Evolutionary conservation across 1,139 yeast genomes (phyloP), one percentile per base, ranked within the genome.

Genomic region (Lodderomyces orthopsilosis): DNA sequence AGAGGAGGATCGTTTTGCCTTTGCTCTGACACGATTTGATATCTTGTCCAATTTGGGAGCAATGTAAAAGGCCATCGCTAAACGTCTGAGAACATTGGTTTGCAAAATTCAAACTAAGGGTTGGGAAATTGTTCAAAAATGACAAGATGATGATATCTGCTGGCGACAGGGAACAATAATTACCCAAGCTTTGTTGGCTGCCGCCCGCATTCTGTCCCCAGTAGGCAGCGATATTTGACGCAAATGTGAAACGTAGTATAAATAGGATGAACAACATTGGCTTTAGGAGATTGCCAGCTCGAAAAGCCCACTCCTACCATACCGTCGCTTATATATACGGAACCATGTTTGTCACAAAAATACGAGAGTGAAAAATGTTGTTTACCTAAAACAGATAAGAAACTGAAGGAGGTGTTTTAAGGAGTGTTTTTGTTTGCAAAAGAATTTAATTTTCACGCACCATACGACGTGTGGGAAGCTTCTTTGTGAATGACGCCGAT

Each of bases 141-240:
- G 95, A 76, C 39, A 88, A 58, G 13, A 88, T 57, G 45, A 83
- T 71, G 46, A 86, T 81, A 54, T 86, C 94, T 24, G 83, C 86
- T 35, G 80, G 68, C 43, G 75, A 76, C 36, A 79, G 71, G 44
- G 75, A 68, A 66, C 96, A 88, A 68, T 87, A 85, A 41, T 69
- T 61, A 3, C 83, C 70, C 43, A 88, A 68, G 6, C 75, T 62
- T 47, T 75, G 68, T 60, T 87, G 95, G 35, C 77, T 58, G 6
- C 87, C 86, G 32, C 80, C 85, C 14, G 94, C 82, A 57, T 83
- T 80, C 64, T 88, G 96, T 41, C 96, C 96, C 95, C 95, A 88
- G 66, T 87, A 87, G 19, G 85, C 74, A 33, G 81, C 94, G 6
- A 47, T 45, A 26, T 52, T 51, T 33, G 55, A 50, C 1, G 53